Evolutionary conservation across 2,329 filamentous ascomycete species (phyloP), one percentile per base, ranked within the genome.

Genomic region (Diaporthe longicolla): DNA sequence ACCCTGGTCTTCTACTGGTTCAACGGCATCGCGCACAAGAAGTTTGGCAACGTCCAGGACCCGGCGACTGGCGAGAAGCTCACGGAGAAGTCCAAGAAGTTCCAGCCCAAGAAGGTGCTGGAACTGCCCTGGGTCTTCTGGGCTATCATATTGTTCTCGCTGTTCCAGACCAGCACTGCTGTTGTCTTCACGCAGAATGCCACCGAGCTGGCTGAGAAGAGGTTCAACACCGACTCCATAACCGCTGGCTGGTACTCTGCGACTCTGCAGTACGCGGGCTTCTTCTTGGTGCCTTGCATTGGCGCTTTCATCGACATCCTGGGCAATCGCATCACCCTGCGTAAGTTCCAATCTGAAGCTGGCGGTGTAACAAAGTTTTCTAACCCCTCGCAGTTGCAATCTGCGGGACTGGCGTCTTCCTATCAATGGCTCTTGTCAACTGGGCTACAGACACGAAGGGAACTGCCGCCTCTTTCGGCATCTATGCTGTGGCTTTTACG

Each of bases 161-260:
- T 91, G 0, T 91, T 91, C 75, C 84, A 92, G 77, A 92, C 90
- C 0, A 89, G 85, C 15, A 87, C 89, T 0, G 88, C 89, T 0
- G 77, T 82, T 5, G 85, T 91, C 6, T 92, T 90, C 75, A 83
- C 83, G 2, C 85, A 87, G 32, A 92, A 92, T 76, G 88, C 88
- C 0, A 92, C 90, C 0, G 90, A 92, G 76, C 79, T 92, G 26
- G 90, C 90, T 0, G 85, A 92, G 80, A 85, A 90, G 77, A 84
- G 89, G 2, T 91, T 92, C 79, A 82, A 88, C 10, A 84, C 89
- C n/a, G 83, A 84, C 13, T 82, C 87, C 0, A 84, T 91, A 45
- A 86, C 82, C 2, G 90, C 90, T 0, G 90, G 90, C 0, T 92
- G 89, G 89, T 92, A 92, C 76, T 88, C 88, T 1, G 83, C 89